phyloP scores from a whole-genome alignment of 1,139 yeast genomes.

The Taphrina confusa region DNA sequence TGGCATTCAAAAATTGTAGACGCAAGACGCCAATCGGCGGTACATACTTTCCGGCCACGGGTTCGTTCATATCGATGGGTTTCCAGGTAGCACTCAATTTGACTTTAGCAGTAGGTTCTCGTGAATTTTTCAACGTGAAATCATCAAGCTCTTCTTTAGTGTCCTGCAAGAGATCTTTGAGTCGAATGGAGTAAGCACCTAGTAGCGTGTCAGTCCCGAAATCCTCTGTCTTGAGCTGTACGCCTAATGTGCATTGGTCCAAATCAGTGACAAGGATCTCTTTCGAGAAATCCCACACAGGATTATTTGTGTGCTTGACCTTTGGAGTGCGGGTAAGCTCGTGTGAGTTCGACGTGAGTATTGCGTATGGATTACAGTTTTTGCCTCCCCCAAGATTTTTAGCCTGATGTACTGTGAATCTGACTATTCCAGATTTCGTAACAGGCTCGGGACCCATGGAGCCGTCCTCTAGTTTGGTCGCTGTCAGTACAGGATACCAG shows the following conservation, averaged over 20 bases:
- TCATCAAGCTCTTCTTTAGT: constrained; percentile 76
- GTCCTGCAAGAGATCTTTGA: constrained; percentile 73
- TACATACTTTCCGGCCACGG: constrained; percentile 67
- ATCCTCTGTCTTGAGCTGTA: constrained; percentile 66
- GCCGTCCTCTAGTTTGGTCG: constrained; percentile 77
- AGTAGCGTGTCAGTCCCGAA: constrained; percentile 63
- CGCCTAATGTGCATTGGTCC: constrained; percentile 64
- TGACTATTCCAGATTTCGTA: constrained; percentile 85
- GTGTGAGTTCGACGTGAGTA: constrained; percentile 51
- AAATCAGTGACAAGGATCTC: constrained; percentile 78
- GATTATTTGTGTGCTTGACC: constrained; percentile 63
- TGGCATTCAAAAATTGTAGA: constrained; percentile 68
- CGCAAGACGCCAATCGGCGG: constrained; percentile 93
- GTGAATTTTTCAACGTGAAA: constrained; percentile 55
- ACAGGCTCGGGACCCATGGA: constrained; percentile 86
- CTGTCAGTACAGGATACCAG: constrained; percentile 77
- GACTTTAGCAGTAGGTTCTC: constrained; percentile 44
- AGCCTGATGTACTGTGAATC: constrained; percentile 70
- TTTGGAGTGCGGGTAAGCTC: constrained; percentile 59
- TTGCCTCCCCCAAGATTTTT: constrained; percentile 64
- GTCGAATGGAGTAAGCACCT: constrained; percentile 51
- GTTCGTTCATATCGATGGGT: constrained; percentile 70
- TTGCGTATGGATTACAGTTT: constrained; percentile 70
- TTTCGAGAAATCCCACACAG: constrained; percentile 64
- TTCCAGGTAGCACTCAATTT: constrained; percentile 75